A percentile compares a stretch with the other conserved stretches of the same genome.
Evolutionary conservation across 164 flowering plant genomes (phyloP).

Genomic region (Tetracentron sinense): DNA sequence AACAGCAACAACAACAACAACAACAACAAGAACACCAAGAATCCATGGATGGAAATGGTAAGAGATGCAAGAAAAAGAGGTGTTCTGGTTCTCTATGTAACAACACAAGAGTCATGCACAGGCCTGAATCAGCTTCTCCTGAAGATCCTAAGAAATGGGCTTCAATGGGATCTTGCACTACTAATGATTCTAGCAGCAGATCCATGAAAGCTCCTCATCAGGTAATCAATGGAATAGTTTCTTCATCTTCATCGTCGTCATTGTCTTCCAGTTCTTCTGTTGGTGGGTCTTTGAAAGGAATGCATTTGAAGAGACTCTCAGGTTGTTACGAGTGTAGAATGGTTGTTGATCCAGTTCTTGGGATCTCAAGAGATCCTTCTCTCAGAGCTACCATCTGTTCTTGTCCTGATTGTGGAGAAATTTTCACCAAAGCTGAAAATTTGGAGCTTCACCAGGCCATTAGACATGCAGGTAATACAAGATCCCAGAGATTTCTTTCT

Average conservation of each 20-base stretch:
- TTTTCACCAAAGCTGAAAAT: conserved; percentile 68
- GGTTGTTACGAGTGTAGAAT: conserved; percentile 91
- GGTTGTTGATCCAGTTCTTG: conserved; percentile 83
- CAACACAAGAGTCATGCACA: conserved; percentile 74
- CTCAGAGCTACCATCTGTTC: conserved; percentile 52
- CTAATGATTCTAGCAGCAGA: conserved; percentile 34
- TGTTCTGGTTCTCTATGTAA: conserved; percentile 81
- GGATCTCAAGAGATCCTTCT: conserved; percentile 58
- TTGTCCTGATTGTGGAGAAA: conserved; percentile 79
- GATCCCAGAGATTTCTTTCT: background rate
- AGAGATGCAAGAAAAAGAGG: conserved; percentile 56
- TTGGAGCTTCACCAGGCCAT: conserved; percentile 85
- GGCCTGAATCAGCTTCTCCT: conserved; percentile 52
- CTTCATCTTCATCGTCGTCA: conserved; percentile 16
- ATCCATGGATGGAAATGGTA: conserved; percentile 25
- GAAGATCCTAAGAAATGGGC: conserved; percentile 45
- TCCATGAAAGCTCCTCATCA: conserved; percentile 42
- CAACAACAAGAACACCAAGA: conserved; percentile 9
- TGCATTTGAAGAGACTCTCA: conserved; percentile 66
- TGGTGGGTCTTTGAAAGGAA: conserved; percentile 53
- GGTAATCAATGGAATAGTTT: conserved; percentile 32
- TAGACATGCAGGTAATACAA: conserved; percentile 72
- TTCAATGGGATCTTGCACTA: conserved; percentile 20
- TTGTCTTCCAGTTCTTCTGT: conserved; percentile 27
- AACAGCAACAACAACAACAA: conserved; percentile 18